Evolutionary conservation across 352 stramenopile genomes (phyloP), one percentile per base, ranked within the genome.

Genomic region (Globisporangium cylindrosporum): DNA sequence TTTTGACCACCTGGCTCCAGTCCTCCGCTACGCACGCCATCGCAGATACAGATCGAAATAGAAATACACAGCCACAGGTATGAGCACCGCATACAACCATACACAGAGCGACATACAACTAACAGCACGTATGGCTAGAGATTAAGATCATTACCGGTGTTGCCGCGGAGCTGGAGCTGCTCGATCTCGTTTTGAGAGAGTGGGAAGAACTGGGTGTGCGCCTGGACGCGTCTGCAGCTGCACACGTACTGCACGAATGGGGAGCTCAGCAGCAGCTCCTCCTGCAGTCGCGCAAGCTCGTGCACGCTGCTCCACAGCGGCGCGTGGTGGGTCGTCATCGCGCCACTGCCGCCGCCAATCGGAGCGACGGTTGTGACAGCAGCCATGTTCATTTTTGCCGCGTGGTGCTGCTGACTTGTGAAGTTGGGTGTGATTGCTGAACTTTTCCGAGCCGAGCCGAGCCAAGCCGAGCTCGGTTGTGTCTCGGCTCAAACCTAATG

Each of bases 1-100:
- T 83, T 67, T 91, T 92, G 64, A 73, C 62, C 34, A 95, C 82
- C 2, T 70, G 59, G 0, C 53, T 27, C 88, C 88, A 95, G 72
- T 88, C 64, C n/a, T 88, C 73, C 38, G 85, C 85, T 92, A 48
- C 20, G 2, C 15, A 20, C 14, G 20, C 27, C 64, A 8, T 49
- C 59, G 62, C 0, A 67, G 24, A 51, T 57, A 66, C 62, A 63
- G 15, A 49, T 9, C 8, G 15, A 9, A 5, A 49, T 8, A 51
- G 43, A n/a, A 7, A 49, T 9, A 10, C 43, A 15, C 20, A 29
- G 8, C 22, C 20, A 27, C 3, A 9, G 2, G 2, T 10, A 62
- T n/a, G n/a, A 8, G 4, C 38, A 18, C 6, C 9, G 36, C 29
- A 14, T 20, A n/a, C 34, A 67, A 12, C 48, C 57, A 64, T 0